Conservation (phyloP, 129 eudicot genomes). For the Dittrichia graveolens region DNA sequence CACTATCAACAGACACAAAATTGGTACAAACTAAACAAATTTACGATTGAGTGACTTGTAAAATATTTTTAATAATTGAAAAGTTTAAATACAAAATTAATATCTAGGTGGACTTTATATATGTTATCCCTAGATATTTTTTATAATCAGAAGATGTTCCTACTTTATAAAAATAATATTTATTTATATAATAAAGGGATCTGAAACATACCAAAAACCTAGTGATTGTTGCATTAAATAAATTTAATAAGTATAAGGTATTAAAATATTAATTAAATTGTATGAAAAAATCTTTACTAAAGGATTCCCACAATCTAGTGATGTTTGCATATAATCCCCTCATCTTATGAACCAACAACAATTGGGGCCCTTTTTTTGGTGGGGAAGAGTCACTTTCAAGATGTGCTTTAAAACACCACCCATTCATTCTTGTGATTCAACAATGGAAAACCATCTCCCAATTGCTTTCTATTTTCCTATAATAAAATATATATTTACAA, state of each 20-base stretch:
- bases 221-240: slow-evolving; percentile 9
- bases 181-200: background rate
- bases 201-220: slow-evolving; percentile 20
- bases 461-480: slow-evolving; percentile 24
- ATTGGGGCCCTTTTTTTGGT: slow-evolving; percentile 32
- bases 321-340: slow-evolving; percentile 38
- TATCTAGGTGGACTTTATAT: too few relatives aligned
- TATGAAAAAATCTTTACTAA: slow-evolving; percentile 17
- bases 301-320: slow-evolving; percentile 32
- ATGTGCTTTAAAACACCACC: slow-evolving; percentile 34
- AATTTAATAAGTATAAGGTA: background rate
- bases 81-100: too few relatives aligned
- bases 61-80: too few relatives aligned
- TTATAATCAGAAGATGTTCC: too few relatives aligned
- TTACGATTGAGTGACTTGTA: too few relatives aligned
- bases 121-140: too few relatives aligned
- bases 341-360: slow-evolving; percentile 26
- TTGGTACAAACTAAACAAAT: too few relatives aligned
- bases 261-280: slow-evolving; percentile 20
- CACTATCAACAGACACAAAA: too few relatives aligned
- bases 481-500: background rate
- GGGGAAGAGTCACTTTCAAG: slow-evolving; percentile 33
- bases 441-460: slow-evolving; percentile 15
- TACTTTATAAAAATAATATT: too few relatives aligned
- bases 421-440: background rate